Percentiles rank a stretch among this genome's conserved stretches.
Conservation (phyloP, 2,329 filamentous ascomycete genomes). For the Colletotrichum tanaceti region DNA sequence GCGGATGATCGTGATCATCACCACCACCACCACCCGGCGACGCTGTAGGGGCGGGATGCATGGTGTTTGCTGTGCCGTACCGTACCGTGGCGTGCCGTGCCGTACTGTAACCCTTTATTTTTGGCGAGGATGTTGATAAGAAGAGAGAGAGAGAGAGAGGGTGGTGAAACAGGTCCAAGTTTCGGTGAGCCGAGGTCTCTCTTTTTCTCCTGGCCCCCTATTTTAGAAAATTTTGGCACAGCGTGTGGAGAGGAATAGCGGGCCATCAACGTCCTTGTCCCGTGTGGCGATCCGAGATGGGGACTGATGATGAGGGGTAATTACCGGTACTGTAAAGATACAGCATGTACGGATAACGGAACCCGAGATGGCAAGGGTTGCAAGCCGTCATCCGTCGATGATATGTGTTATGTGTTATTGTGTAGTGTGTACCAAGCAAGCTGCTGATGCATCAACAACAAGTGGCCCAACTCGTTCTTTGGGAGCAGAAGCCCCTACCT, state of each 20-base stretch:
- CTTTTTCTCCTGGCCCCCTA: not conserved
- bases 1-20: too few species aligned
- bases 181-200: not conserved
- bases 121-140: not conserved
- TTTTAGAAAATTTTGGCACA: slow-evolving; percentile 17
- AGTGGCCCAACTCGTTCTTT: too few species aligned
- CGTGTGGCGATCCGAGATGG: slow-evolving; percentile 15
- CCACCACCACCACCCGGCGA: slow-evolving; percentile 18
- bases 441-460: too few species aligned
- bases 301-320: slow-evolving; percentile 11
- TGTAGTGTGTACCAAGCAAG: too few species aligned
- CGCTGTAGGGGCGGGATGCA: slow-evolving; percentile 17
- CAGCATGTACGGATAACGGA: slow-evolving; percentile 3
- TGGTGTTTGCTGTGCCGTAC: not conserved
- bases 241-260: slow-evolving; percentile 21
- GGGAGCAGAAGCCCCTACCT: too few species aligned
- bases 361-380: too few species aligned
- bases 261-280: slow-evolving; percentile 11
- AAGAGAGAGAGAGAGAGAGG: too few species aligned
- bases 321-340: too few species aligned
- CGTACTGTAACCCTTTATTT: slow-evolving; percentile 13
- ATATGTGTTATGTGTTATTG: too few species aligned
- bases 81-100: not conserved
- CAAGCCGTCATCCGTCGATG: too few species aligned
- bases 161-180: slow-evolving; percentile 12